Percentiles rank a stretch among this genome's conserved stretches.
phyloP scores from a whole-genome alignment of 306 rosid species.

The Benincasa hispida region DNA sequence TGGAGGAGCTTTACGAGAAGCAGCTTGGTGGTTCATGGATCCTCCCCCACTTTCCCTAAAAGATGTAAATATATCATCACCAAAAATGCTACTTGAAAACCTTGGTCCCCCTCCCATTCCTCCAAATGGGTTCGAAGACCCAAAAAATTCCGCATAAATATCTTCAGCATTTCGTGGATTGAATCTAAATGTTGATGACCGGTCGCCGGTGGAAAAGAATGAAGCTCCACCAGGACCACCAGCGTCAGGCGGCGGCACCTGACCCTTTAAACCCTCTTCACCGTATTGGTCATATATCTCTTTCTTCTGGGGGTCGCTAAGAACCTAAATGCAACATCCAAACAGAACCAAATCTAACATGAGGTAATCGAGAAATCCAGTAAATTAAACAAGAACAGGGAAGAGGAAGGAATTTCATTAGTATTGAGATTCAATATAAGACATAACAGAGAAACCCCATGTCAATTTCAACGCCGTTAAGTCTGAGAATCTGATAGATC shows the following conservation, averaged over 20 bases:
- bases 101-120: constrained; percentile 56
- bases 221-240: constrained; percentile 35
- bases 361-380: not conserved
- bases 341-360: not conserved
- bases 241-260: constrained; percentile 56
- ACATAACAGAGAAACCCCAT: not conserved
- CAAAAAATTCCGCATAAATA: constrained; percentile 49
- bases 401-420: not conserved
- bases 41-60: constrained; percentile 31
- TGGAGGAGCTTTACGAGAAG: constrained; percentile 38
- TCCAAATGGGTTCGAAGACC: constrained; percentile 40
- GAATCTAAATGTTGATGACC: constrained; percentile 47
- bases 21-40: constrained; percentile 24
- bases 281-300: constrained; percentile 63
- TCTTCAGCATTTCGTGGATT: constrained; percentile 58
- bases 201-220: constrained; percentile 43
- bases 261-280: constrained; percentile 63
- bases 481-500: not conserved
- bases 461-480: not conserved
- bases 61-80: constrained; percentile 43
- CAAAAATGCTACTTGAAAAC: constrained; percentile 41
- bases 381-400: not conserved
- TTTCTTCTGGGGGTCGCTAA: constrained; percentile 60
- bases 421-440: not conserved
- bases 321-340: constrained; percentile 32